Base-by-base conservation (phyloP, 1,139 yeast genomes). In the Yamadazyma spencermartinsiae region DNA sequence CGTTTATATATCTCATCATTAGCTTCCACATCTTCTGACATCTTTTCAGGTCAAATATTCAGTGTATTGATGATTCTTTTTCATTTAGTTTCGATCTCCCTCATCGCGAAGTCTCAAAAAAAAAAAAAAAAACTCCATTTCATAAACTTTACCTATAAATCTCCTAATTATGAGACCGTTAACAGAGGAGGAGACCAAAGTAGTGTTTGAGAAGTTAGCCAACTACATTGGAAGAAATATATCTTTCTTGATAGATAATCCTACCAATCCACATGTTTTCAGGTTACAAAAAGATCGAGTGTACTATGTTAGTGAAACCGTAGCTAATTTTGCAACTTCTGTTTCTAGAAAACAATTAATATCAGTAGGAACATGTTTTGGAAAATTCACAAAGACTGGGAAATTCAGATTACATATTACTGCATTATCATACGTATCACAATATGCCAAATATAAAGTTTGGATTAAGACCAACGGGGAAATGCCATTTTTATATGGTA, bases 391-490 rank as follows among this genome's bases (percentile, higher is more conserved):
- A 38, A 92, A 94, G 74, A 86, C 97, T 6, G 97, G 98, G 23
- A 94, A 92, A 65, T 92, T 92, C 72, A 80, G 96, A 63, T 72
- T 92, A 49, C 99, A 92, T 61, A 83, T 94, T 45, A 92, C 98
- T n/a, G 75, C 97, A 4, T 76, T 92, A 49, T 82, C 86, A 39
- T 77, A 87, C 49, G 67, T 92, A 43, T 82, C 96, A 4, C 84
- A 86, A 54, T 84, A 84, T 59, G 98, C 98, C 35, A 88, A 86
- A 61, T 89, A 83, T 68, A 92, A 92, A 67, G 74, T 92, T 33
- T 94, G 98, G 98, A 88, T 92, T 65, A 94, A 94, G 63, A 81
- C 81, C 37, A 92, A 92, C 57, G 98, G 98, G 52, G 99, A 92
- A 65, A 94, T 94, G 98, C 98, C 98, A 8, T 94, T 83, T 61